Evolutionary conservation across 2,329 filamentous ascomycete genomes (phyloP).

Genomic region (Dactylella cylindrospora): DNA sequence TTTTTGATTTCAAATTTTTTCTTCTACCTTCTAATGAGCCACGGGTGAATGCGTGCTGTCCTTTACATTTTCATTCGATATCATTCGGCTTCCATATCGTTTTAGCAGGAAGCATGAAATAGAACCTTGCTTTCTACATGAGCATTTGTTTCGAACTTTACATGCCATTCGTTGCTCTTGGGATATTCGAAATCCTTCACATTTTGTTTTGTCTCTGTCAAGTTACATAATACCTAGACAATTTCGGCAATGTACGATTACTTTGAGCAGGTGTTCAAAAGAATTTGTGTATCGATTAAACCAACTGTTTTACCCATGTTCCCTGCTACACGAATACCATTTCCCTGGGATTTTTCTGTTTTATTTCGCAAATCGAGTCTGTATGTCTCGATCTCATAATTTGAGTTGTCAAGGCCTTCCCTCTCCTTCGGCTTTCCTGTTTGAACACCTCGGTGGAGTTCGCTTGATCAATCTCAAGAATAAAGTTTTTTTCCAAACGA

Average conservation of each 20-base stretch:
- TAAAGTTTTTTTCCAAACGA: no score
- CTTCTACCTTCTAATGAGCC: slow-evolving; percentile 13
- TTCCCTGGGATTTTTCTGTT: no score
- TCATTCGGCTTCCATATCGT: no score
- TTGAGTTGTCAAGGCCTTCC: background rate
- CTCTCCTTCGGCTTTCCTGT: background rate
- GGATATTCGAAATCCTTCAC: background rate
- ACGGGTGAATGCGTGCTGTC: background rate
- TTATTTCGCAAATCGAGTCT: no score
- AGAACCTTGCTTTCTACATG: no score
- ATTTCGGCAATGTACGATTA: background rate
- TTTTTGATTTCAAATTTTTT: slow-evolving; percentile 5
- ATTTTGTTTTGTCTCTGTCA: background rate
- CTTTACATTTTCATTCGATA: no score
- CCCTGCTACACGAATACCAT: no score
- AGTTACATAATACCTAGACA: background rate
- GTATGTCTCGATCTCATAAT: background rate
- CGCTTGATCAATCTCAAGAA: no score
- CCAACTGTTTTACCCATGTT: background rate
- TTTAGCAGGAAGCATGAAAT: no score
- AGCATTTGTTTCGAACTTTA: no score
- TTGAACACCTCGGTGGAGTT: no score
- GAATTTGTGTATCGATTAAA: background rate
- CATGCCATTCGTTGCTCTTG: no score
- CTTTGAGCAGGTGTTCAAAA: background rate